Evolutionary conservation across 768 basidiomycete genomes (phyloP).

Genomic region (Tricholomella constricta): DNA sequence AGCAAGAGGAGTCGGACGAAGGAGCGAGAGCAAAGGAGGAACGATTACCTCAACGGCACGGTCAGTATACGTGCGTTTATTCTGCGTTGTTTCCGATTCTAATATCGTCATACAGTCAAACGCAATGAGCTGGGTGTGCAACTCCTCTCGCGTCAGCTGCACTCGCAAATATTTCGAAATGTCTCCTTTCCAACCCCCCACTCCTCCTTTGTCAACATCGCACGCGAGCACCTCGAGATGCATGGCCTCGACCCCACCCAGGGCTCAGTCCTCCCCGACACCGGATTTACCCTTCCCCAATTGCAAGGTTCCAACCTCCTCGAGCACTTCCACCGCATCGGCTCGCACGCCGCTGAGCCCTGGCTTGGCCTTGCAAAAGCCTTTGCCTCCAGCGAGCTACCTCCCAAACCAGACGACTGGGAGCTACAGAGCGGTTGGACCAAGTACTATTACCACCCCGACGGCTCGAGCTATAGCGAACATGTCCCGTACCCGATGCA

Average conservation of each 20-base stretch:
- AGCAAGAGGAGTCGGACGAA: conserved; percentile 3
- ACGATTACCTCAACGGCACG: conserved; percentile 5
- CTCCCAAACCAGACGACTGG: conserved; percentile 56
- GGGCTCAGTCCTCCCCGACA: conserved; percentile 80
- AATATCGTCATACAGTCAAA: conserved; percentile 43
- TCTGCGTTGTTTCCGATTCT: neutral
- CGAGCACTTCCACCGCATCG: conserved; percentile 88
- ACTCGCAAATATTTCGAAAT: conserved; percentile 80
- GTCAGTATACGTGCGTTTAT: conserved; percentile 4
- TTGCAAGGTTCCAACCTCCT: conserved; percentile 81
- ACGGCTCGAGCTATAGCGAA: conserved; percentile 79
- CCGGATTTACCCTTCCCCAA: conserved; percentile 77
- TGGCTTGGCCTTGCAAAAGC: conserved; percentile 70
- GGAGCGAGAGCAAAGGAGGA: conserved; percentile 6
- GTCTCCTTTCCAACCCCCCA: conserved; percentile 64
- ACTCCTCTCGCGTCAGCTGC: conserved; percentile 79
- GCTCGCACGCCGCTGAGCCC: conserved; percentile 66
- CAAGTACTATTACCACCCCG: conserved; percentile 67
- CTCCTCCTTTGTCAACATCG: conserved; percentile 66
- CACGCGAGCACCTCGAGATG: conserved; percentile 75
- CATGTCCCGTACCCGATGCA: conserved; percentile 69
- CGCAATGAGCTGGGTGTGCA: conserved; percentile 94
- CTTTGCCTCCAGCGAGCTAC: conserved; percentile 55
- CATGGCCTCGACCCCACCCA: conserved; percentile 82
- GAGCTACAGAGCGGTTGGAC: conserved; percentile 83